A percentile compares a stretch with the other conserved stretches of the same genome.
Conservation (phyloP, 371 early-diverging fungal genomes). For the Funneliformis caledonium region DNA sequence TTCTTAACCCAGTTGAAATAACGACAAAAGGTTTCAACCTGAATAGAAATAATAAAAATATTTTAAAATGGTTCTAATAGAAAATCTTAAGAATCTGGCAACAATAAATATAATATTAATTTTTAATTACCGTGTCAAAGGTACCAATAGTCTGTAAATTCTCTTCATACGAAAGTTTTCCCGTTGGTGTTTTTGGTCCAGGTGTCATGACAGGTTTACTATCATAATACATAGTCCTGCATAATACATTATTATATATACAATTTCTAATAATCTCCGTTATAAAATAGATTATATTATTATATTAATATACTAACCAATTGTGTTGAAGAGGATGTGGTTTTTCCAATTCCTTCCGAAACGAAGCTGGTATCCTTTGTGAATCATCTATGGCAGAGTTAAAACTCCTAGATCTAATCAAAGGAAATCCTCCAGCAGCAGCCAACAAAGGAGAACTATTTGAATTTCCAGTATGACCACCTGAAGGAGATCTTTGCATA, state of each 20-base stretch:
- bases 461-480: neutral
- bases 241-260: neutral
- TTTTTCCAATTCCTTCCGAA: slow-evolving; percentile 30
- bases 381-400: slow-evolving; percentile 32
- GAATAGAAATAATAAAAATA: neutral
- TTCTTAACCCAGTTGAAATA: slow-evolving; percentile 47
- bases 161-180: slow-evolving; percentile 17
- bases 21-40: slow-evolving; percentile 35
- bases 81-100: neutral
- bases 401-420: slow-evolving; percentile 28
- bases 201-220: slow-evolving; percentile 39
- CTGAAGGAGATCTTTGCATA: slow-evolving; percentile 36
- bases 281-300: neutral
- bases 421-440: slow-evolving; percentile 23
- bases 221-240: slow-evolving; percentile 40
- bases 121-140: slow-evolving; percentile 27
- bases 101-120: neutral
- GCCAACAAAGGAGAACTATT: slow-evolving; percentile 5
- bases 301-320: slow-evolving; percentile 25
- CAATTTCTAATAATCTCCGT: neutral
- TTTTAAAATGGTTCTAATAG: neutral
- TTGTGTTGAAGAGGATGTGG: slow-evolving; percentile 35
- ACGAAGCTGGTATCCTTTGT: neutral
- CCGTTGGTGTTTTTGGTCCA: slow-evolving; percentile 38
- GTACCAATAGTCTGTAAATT: slow-evolving; percentile 40